Base-by-base conservation (phyloP, 495 filamentous ascomycete species). In the Penicillium bialowiezense region DNA sequence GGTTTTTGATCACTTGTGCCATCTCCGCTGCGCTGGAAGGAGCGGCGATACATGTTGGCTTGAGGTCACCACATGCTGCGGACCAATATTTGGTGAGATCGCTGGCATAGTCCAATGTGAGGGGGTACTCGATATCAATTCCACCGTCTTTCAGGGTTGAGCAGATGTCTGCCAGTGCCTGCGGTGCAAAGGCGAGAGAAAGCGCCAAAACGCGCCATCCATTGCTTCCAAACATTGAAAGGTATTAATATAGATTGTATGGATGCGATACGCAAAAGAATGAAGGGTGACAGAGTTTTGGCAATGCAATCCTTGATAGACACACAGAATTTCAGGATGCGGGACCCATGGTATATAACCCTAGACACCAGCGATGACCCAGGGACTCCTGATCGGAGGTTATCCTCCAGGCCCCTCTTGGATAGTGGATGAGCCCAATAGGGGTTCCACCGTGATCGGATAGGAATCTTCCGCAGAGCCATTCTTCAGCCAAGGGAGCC, bases 61-160 rank as follows among this genome's bases (percentile, higher is more conserved):
- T 59, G 34, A 73, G 65, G 29, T 67, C 67, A 8, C 67, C 62
- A 44, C 70, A 73, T 28, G 68, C 70, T 3, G 56, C 54, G 2
- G 70, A 73, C 70, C 70, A 73, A 46, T 73, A 73, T 12, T 70
- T 52, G 5, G 54, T 57, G 37, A 68, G 32, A 5, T 68, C 68
- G 13, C 38, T 18, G 7, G 24, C 39, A 38, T 71, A 73, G 24
- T 48, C 50, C 15, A 64, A 15, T 15, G 70, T 46, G 2, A 69
- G 43, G 3, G 51, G 62, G 13, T 56, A 53, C 37, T 71, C 56
- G 40, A 69, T 42, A 8, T 62, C 37, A n/a, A 72, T 61, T 4
- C 62, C 63, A 5, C 55, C 49, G 2, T 51, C 39, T 23, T 67
- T 47, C 7, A 73, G 58, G 2, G 59, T 70, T 7, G 58, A 60